These are phyloP conservation scores for Populus ilicifolia DNA, from an alignment of 345 rosid species.

Conservation along the genomic window DNA sequence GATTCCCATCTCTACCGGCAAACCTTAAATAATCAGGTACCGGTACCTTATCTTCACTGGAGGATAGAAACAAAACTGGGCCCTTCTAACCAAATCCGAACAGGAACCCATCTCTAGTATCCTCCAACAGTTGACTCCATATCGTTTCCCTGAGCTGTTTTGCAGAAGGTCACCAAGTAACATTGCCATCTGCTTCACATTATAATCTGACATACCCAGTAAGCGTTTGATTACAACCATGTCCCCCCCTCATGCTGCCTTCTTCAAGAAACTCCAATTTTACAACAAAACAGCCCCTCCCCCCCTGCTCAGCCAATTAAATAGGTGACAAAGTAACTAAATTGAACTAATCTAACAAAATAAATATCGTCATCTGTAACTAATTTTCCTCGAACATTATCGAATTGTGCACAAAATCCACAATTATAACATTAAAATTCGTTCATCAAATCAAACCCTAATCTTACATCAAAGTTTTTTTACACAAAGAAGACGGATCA, in stretches of 20 bases:
- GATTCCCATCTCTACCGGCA: not conserved
- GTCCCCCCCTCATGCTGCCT: not conserved
- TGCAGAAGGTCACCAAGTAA: not conserved
- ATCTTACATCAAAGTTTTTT: constrained; percentile 8
- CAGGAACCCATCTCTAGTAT: not conserved
- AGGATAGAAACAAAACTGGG: not conserved
- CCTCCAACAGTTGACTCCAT: not conserved
- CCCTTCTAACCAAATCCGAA: not conserved
- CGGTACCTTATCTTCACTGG: too few species aligned
- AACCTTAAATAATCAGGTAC: not conserved
- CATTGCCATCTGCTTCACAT: not conserved
- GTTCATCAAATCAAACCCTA: constrained; percentile 10
- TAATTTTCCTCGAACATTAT: constrained; percentile 2
- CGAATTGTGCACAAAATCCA: constrained; percentile 12
- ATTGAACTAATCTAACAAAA: not conserved
- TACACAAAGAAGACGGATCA: constrained; percentile 5
- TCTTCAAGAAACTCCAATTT: not conserved
- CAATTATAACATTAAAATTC: not conserved
- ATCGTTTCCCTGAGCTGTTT: not conserved
- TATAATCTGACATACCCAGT: not conserved
- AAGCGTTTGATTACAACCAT: not conserved
- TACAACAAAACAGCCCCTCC: not conserved
- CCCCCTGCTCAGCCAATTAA: not conserved
- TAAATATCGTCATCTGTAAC: not conserved
- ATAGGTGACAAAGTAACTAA: not conserved